phyloP scores from a whole-genome alignment of 129 eudicot species.

The Centella asiatica region DNA sequence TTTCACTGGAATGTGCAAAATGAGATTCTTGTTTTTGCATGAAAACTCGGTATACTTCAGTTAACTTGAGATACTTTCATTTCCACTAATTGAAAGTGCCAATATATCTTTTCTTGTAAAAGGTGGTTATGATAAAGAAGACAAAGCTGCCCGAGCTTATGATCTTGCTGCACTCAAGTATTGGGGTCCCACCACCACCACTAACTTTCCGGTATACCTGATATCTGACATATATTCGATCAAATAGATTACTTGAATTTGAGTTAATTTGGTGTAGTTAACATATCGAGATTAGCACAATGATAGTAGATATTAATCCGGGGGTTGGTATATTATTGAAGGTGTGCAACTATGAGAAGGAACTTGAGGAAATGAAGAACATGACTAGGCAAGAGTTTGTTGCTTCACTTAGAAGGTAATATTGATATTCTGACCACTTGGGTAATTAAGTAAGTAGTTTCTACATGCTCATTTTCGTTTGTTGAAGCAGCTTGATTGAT shows the following conservation, averaged over 20 bases:
- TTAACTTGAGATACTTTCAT: too few relatives aligned
- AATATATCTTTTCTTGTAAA: too few relatives aligned
- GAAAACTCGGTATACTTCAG: too few relatives aligned
- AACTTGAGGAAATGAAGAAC: conserved; percentile 79
- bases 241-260: background rate
- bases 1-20: too few relatives aligned
- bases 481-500: too few relatives aligned
- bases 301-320: too few relatives aligned
- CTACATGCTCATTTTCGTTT: too few relatives aligned
- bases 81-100: too few relatives aligned
- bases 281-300: too few relatives aligned
- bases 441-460: too few relatives aligned
- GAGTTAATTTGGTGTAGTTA: background rate
- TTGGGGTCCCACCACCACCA: conserved; percentile 95
- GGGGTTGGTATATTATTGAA: conserved; percentile 6
- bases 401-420: conserved; percentile 93
- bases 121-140: conserved; percentile 98
- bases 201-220: conserved; percentile 74
- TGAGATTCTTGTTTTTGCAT: too few relatives aligned
- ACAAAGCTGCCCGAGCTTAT: conserved; percentile 87
- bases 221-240: background rate
- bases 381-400: conserved; percentile 85
- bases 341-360: conserved; percentile 65
- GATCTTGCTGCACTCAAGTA: conserved; percentile 91
- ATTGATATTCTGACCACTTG: background rate